A percentile compares a stretch with the other conserved stretches of the same genome.
Evolutionary conservation across 73 alveolate species (phyloP).

Genomic region (Tetrahymena malaccensis): DNA sequence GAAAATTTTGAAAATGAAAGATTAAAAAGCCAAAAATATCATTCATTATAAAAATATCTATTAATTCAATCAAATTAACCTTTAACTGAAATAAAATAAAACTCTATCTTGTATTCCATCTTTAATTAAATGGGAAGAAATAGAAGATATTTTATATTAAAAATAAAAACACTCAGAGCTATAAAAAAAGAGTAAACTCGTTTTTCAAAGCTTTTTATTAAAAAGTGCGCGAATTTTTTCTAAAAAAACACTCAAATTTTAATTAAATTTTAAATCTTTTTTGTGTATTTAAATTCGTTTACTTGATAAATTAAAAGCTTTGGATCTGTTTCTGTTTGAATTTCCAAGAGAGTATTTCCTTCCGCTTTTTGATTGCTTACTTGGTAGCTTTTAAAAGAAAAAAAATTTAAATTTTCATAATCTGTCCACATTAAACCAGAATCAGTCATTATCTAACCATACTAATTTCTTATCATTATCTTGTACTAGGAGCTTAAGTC

Average conservation of each 20-base stretch:
- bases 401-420: neutral
- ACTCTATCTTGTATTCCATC: too few species aligned
- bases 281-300: neutral
- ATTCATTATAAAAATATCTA: too few species aligned
- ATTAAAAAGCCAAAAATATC: too few species aligned
- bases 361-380: neutral
- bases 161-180: too few species aligned
- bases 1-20: neutral
- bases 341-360: neutral
- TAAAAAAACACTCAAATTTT: neutral
- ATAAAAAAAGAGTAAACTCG: too few species aligned
- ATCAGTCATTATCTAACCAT: neutral
- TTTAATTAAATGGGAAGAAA: too few species aligned
- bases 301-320: neutral
- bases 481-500: neutral
- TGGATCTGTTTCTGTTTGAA: neutral
- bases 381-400: neutral
- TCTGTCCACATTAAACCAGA: neutral
- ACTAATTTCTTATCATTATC: neutral
- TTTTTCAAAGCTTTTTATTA: too few species aligned
- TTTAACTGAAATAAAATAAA: too few species aligned
- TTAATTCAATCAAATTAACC: too few species aligned
- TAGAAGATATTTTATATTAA: too few species aligned
- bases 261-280: too few species aligned
- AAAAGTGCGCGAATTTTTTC: too few species aligned